Evolutionary conservation across 805 yeast genomes (phyloP).

Genomic region (Barnettozyma populi): DNA sequence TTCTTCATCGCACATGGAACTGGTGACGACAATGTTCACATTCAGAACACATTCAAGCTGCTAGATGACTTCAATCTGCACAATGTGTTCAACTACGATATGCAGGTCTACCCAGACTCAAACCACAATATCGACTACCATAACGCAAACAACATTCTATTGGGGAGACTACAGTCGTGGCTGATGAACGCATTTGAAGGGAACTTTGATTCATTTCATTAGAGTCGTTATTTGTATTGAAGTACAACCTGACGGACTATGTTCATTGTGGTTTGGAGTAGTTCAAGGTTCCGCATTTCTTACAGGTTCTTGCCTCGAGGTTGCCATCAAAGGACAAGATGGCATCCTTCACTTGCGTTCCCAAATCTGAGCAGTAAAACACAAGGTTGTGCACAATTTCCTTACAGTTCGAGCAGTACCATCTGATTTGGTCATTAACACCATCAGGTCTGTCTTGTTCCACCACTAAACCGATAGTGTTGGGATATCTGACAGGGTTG

Average conservation of each 20-base stretch:
- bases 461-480: slow-evolving; percentile 85
- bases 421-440: slow-evolving; percentile 66
- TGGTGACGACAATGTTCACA: slow-evolving; percentile 80
- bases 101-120: slow-evolving; percentile 88
- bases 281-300: slow-evolving; percentile 66
- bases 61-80: slow-evolving; percentile 51
- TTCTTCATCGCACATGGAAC: slow-evolving; percentile 77
- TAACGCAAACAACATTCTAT: slow-evolving; percentile 72
- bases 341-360: slow-evolving; percentile 85
- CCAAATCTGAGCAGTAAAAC: slow-evolving; percentile 76
- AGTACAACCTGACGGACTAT: background rate
- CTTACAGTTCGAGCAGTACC: slow-evolving; percentile 78
- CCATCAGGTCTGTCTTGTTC: slow-evolving; percentile 86
- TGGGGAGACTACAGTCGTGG: slow-evolving; percentile 60
- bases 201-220: slow-evolving; percentile 20
- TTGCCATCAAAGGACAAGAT: slow-evolving; percentile 66
- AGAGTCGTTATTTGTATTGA: background rate
- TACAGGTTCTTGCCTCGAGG: slow-evolving; percentile 62
- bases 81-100: slow-evolving; percentile 69
- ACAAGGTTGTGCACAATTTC: slow-evolving; percentile 60
- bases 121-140: slow-evolving; percentile 79
- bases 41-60: slow-evolving; percentile 60
- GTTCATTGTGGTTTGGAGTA: slow-evolving; percentile 51
- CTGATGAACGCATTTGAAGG: slow-evolving; percentile 50
- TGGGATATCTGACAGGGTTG: slow-evolving; percentile 78